A percentile compares a stretch with the other conserved stretches of the same genome.
Conservation (phyloP, 1,284 basidiomycete species). For the Cryptococcus sp. region DNA sequence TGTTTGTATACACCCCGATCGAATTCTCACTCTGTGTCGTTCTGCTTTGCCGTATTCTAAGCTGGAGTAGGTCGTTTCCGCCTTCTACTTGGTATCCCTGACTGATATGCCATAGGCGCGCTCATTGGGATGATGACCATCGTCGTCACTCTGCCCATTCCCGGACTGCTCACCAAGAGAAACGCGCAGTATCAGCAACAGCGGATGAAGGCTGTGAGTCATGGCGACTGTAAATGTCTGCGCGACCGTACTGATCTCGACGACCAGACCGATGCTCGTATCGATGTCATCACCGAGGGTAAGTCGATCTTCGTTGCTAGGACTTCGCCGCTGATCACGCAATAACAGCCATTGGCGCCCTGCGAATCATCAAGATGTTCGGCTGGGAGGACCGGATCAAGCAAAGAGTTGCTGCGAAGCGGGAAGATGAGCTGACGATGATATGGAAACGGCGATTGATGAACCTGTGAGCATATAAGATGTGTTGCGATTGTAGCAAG, state of each 20-base stretch:
- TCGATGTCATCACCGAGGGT: constrained; percentile 60
- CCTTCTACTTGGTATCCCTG: constrained; percentile 33
- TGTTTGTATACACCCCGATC: constrained; percentile 47
- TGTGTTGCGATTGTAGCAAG: not conserved
- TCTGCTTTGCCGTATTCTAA: constrained; percentile 49
- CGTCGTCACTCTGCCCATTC: constrained; percentile 59
- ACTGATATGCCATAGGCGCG: constrained; percentile 43
- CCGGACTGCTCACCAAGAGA: constrained; percentile 51
- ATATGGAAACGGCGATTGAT: constrained; percentile 47
- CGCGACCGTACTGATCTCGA: constrained; percentile 17
- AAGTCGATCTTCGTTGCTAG: not conserved
- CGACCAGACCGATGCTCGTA: constrained; percentile 59
- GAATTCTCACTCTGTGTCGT: constrained; percentile 44
- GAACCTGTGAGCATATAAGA: constrained; percentile 30
- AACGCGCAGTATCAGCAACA: constrained; percentile 41
- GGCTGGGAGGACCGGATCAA: constrained; percentile 66
- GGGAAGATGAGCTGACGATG: constrained; percentile 61
- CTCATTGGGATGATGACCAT: constrained; percentile 63
- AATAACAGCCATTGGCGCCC: constrained; percentile 26
- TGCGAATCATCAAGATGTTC: constrained; percentile 68
- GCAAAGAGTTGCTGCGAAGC: constrained; percentile 58
- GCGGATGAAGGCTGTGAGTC: constrained; percentile 42
- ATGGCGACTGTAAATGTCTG: constrained; percentile 36
- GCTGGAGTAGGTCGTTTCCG: constrained; percentile 41
- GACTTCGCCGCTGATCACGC: not conserved